Conservation (phyloP, 2,329 filamentous ascomycete species). For the Neonectria punicea region DNA sequence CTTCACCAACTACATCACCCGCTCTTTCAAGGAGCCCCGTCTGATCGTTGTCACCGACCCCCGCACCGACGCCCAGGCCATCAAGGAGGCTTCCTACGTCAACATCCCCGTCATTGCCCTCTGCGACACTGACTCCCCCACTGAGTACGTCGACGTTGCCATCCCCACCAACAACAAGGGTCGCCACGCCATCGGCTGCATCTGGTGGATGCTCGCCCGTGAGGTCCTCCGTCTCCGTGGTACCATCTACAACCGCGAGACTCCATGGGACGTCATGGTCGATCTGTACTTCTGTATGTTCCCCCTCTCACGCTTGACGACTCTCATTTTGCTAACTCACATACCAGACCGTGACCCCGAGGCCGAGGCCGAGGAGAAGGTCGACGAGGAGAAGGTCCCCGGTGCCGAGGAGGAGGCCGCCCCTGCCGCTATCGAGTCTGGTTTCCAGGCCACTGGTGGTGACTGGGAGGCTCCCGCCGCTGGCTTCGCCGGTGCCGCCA, state of each 20-base stretch:
- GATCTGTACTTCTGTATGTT: constrained; percentile 97
- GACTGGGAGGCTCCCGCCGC: constrained; percentile 90
- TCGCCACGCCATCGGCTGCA: constrained; percentile 96
- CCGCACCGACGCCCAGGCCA: constrained; percentile 99
- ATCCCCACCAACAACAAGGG: constrained; percentile 99
- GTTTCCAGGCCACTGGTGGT: constrained; percentile 72
- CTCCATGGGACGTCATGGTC: constrained; percentile 98
- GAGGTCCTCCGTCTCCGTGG: constrained; percentile 99
- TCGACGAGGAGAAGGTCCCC: constrained; percentile 90
- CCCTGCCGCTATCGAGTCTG: constrained; percentile 74
- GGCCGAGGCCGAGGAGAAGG: constrained; percentile 98
- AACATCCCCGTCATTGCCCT: constrained; percentile 99
- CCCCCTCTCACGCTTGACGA: neutral
- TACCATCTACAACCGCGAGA: constrained; percentile 94
- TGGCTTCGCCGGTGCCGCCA: constrained; percentile 72
- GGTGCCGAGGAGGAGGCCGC: constrained; percentile 86
- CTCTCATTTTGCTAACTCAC: constrained; percentile 26
- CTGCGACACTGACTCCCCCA: constrained; percentile 98
- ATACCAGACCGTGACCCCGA: constrained; percentile 91
- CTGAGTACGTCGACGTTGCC: constrained; percentile 99
- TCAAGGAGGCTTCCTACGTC: constrained; percentile 99
- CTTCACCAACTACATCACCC: constrained; percentile 99
- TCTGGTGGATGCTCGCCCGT: constrained; percentile 99
- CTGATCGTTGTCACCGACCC: constrained; percentile 99
- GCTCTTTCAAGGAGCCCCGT: constrained; percentile 99